Conservation (phyloP, 805 yeast genomes). For the Candida quercuum region DNA sequence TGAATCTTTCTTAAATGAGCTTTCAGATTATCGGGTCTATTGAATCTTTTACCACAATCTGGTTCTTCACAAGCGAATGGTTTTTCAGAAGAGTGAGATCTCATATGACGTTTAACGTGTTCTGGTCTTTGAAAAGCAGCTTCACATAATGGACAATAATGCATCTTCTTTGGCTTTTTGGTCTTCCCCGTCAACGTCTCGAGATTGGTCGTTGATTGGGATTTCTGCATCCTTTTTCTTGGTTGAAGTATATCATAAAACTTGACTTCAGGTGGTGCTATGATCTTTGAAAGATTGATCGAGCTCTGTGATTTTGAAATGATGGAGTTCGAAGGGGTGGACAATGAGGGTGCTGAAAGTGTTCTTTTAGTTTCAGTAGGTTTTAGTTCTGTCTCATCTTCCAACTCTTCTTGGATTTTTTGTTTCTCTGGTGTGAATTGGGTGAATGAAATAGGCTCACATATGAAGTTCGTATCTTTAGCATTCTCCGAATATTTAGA, state of each 20-base stretch:
- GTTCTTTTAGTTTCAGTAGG: constrained; percentile 1
- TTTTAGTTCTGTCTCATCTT: neutral
- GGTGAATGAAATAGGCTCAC: neutral
- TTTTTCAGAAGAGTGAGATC: constrained; percentile 75
- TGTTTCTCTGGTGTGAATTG: neutral
- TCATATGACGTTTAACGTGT: constrained; percentile 68
- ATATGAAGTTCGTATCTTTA: neutral
- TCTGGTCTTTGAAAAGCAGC: constrained; percentile 64
- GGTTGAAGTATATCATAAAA: constrained; percentile 23
- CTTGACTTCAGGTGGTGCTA: constrained; percentile 26
- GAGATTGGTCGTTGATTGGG: constrained; percentile 17
- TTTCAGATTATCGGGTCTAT: constrained; percentile 68
- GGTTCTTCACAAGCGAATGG: constrained; percentile 58
- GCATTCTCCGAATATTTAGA: constrained; percentile 14
- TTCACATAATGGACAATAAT: constrained; percentile 60
- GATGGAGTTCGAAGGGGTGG: neutral
- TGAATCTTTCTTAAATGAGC: constrained; percentile 67
- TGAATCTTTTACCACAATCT: constrained; percentile 61
- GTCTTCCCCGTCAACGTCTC: constrained; percentile 13
- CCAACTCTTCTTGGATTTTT: neutral
- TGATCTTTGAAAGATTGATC: constrained; percentile 49
- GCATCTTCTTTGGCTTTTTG: constrained; percentile 45
- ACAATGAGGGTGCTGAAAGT: constrained; percentile 2
- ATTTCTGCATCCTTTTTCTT: constrained; percentile 15
- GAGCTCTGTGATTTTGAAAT: constrained; percentile 43